Conservation (phyloP, 768 basidiomycete species). For the Lentinus tigrinus region DNA sequence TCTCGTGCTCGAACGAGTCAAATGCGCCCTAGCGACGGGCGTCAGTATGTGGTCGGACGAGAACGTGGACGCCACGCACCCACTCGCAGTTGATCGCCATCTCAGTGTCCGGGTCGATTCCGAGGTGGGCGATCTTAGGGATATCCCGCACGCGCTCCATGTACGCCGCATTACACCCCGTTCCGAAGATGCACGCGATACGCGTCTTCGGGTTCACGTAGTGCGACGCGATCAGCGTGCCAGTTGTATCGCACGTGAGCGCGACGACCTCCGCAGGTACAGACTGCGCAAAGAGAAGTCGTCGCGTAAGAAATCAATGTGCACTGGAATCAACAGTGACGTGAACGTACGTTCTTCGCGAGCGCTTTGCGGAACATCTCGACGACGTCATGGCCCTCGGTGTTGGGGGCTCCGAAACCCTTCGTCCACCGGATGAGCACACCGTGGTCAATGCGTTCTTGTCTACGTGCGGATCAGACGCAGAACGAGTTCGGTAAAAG, state of each 20-base stretch:
- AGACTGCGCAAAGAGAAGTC: conserved; percentile 45
- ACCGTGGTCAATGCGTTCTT: conserved; percentile 91
- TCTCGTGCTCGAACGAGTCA: conserved; percentile 92
- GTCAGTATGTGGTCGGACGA: background rate
- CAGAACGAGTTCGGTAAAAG: background rate
- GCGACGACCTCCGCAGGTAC: conserved; percentile 84
- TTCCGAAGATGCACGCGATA: conserved; percentile 96
- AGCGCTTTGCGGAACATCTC: conserved; percentile 89
- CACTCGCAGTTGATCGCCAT: conserved; percentile 99
- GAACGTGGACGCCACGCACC: conserved; percentile 41
- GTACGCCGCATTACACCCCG: conserved; percentile 97
- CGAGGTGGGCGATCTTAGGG: conserved; percentile 78
- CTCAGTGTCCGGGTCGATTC: conserved; percentile 58
- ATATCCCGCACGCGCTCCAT: conserved; percentile 90
- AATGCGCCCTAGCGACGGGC: conserved; percentile 76
- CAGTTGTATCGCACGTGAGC: conserved; percentile 97
- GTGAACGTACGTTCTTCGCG: conserved; percentile 61
- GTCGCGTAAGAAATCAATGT: background rate
- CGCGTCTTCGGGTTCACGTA: conserved; percentile 91
- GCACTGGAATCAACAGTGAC: background rate
- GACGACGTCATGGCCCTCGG: conserved; percentile 90
- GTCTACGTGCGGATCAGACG: conserved; percentile 46
- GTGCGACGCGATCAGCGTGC: conserved; percentile 94
- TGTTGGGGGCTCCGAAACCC: conserved; percentile 89
- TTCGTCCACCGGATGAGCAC: conserved; percentile 99